Evolutionary conservation across 768 basidiomycete genomes (phyloP), one percentile per base, ranked within the genome.

Genomic region (Termitomyces sp.): DNA sequence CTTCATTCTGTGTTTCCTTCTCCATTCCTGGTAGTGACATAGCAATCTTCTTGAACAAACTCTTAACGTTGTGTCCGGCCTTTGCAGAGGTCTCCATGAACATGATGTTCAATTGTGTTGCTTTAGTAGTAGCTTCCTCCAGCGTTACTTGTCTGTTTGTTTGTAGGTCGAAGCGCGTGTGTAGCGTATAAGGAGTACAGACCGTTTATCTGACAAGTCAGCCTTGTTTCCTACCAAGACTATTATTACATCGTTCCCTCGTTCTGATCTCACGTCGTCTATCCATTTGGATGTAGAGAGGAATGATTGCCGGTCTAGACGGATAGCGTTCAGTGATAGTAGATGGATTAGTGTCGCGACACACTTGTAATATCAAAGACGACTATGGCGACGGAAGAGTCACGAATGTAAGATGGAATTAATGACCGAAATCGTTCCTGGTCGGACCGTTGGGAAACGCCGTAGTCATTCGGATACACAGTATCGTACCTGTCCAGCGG

Each of bases 21-120:
- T 95, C 93, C 85, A 95, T 95, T 13, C 97, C 97, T 20, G 97
- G 96, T 52, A 99, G 75, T 2, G 95, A 95, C 88, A 98, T 87
- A 1, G 97, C 97, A 64, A 99, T 99, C 81, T 98, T 98, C 79
- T 98, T 95, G 82, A 99, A 99, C 65, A 99, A 74, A 64, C 92
- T 92, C 79, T 99, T 99, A 61, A 99, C 97, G 64, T 99, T 99
- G 72, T 98, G 97, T 3, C 97, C 97, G 7, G 97, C 97, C 72
- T 99, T 99, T 33, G 97, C 97, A 32, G 94, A 97, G 9, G 97
- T 98, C 76, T 99, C 97, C 89, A 98, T 98, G 70, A 96, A 97
- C 89, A 98, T 93, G 65, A 98, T 93, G 67, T 88, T 89, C 63
- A 97, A 77, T 71, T 96, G 88, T 48, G 92, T 88, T 14, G 95